These are phyloP conservation scores for Beta lomatogona DNA, from an alignment of 179 eudicot species.

Conservation along the genomic window DNA sequence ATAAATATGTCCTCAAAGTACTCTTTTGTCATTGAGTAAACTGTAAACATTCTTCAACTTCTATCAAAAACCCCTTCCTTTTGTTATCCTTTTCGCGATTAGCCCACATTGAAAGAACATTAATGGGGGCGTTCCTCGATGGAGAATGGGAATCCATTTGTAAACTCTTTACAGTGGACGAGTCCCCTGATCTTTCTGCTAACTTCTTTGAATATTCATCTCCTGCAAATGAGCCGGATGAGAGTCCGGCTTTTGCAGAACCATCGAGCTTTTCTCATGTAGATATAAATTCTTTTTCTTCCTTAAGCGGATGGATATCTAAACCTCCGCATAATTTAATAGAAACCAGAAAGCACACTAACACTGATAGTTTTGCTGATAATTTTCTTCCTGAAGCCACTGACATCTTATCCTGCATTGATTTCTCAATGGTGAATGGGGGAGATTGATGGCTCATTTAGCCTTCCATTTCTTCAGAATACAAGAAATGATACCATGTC, in stretches of 20 bases:
- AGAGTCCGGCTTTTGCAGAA: neutral
- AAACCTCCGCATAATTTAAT: neutral
- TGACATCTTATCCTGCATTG: slow-evolving; percentile 32
- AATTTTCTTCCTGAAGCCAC: slow-evolving; percentile 24
- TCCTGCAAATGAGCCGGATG: slow-evolving; percentile 16
- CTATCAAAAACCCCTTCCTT: slow-evolving; percentile 11
- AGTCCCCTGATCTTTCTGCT: slow-evolving; percentile 40
- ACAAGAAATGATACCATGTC: slow-evolving; percentile 28
- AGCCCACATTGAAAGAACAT: slow-evolving; percentile 5
- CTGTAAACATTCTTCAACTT: neutral
- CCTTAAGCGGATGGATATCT: neutral
- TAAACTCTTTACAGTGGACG: slow-evolving; percentile 46
- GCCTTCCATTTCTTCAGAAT: slow-evolving; percentile 28
- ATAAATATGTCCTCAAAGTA: slow-evolving; percentile 25
- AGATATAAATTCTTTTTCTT: neutral
- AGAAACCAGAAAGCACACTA: neutral
- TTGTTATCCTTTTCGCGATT: neutral
- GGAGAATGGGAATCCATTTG: slow-evolving; percentile 69
- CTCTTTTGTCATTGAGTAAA: slow-evolving; percentile 16
- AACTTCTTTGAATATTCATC: slow-evolving; percentile 38
- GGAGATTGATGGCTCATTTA: slow-evolving; percentile 14
- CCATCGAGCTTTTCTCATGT: slow-evolving; percentile 22
- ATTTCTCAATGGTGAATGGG: slow-evolving; percentile 23
- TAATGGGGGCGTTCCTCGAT: slow-evolving; percentile 42
- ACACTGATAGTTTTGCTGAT: slow-evolving; percentile 24